Conservation (phyloP, 2,329 filamentous ascomycete genomes). For the Colletotrichum musicola region DNA sequence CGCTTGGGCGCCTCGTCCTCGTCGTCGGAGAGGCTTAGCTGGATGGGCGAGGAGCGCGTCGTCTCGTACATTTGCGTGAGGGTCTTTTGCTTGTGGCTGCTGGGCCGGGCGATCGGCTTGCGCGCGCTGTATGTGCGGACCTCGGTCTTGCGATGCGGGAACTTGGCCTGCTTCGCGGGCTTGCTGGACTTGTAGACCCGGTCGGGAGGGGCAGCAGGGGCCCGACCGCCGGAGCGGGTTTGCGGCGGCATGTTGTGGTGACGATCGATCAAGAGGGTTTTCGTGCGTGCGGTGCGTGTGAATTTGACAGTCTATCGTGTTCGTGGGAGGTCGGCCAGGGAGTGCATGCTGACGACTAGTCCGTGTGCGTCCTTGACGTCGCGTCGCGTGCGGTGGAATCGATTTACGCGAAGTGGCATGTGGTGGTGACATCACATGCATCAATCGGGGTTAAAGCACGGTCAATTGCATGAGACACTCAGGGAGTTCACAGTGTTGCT, state of each 20-base stretch:
- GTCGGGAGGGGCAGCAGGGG: conserved; percentile 45
- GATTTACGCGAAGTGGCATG: conserved; percentile 34
- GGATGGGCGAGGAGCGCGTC: conserved; percentile 41
- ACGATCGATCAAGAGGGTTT: neutral
- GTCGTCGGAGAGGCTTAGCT: conserved; percentile 45
- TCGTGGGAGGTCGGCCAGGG: neutral
- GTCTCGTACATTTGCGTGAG: conserved; percentile 58
- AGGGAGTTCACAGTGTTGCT: too few species aligned
- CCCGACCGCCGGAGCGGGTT: conserved; percentile 53
- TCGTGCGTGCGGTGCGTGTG: neutral
- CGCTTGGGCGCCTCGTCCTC: conserved; percentile 37
- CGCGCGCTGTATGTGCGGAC: conserved; percentile 51
- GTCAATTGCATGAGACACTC: neutral
- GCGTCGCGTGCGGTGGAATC: conserved; percentile 35
- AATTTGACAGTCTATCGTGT: neutral
- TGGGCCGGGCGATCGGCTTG: conserved; percentile 30
- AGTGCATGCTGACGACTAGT: conserved; percentile 21
- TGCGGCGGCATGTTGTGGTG: conserved; percentile 49
- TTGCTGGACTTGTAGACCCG: conserved; percentile 55
- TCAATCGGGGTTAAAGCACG: conserved; percentile 6
- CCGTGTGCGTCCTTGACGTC: conserved; percentile 21
- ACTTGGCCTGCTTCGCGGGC: conserved; percentile 53
- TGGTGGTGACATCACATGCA: conserved; percentile 35
- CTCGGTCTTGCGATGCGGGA: conserved; percentile 50
- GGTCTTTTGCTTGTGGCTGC: conserved; percentile 51